Evolutionary conservation across 495 filamentous ascomycete species (phyloP).

Genomic region (Podospora anserina): DNA sequence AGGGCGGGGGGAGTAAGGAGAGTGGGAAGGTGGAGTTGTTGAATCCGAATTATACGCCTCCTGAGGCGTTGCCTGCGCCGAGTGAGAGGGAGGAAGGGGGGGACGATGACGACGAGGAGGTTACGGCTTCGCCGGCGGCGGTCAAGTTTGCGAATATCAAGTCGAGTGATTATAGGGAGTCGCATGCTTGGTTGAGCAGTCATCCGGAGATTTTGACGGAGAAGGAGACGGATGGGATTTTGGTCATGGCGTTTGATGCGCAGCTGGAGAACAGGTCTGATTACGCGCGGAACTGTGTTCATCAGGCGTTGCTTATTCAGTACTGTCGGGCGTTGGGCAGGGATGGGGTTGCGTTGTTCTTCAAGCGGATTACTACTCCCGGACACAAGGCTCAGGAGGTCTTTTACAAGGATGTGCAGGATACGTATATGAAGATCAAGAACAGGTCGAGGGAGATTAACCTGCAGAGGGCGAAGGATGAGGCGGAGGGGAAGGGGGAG

Average conservation of each 20-base stretch:
- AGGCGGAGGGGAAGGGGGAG: slow-evolving; percentile 52
- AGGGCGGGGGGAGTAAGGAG: slow-evolving; percentile 24
- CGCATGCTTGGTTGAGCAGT: slow-evolving; percentile 67
- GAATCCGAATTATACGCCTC: slow-evolving; percentile 59
- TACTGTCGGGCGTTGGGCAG: slow-evolving; percentile 87
- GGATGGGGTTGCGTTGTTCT: slow-evolving; percentile 89
- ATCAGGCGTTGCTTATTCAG: slow-evolving; percentile 87
- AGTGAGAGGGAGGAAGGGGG: slow-evolving; percentile 35
- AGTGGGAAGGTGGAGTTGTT: slow-evolving; percentile 67
- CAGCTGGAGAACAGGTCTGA: slow-evolving; percentile 71
- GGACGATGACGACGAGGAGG: slow-evolving; percentile 66
- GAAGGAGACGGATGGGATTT: slow-evolving; percentile 84
- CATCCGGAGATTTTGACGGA: slow-evolving; percentile 78
- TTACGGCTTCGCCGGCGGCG: slow-evolving; percentile 72
- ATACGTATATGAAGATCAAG: slow-evolving; percentile 78
- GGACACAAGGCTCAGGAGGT: slow-evolving; percentile 89
- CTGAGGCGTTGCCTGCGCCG: slow-evolving; percentile 16
- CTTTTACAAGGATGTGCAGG: slow-evolving; percentile 88
- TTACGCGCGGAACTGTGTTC: slow-evolving; percentile 83
- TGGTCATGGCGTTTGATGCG: slow-evolving; percentile 86
- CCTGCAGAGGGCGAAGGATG: slow-evolving; percentile 61
- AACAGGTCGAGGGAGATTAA: slow-evolving; percentile 73
- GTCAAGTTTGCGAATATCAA: slow-evolving; percentile 77
- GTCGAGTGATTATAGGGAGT: slow-evolving; percentile 66
- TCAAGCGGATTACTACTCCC: slow-evolving; percentile 90